Evolutionary conservation across 306 rosid genomes (phyloP).

Genomic region (Trifolium subterraneum): DNA sequence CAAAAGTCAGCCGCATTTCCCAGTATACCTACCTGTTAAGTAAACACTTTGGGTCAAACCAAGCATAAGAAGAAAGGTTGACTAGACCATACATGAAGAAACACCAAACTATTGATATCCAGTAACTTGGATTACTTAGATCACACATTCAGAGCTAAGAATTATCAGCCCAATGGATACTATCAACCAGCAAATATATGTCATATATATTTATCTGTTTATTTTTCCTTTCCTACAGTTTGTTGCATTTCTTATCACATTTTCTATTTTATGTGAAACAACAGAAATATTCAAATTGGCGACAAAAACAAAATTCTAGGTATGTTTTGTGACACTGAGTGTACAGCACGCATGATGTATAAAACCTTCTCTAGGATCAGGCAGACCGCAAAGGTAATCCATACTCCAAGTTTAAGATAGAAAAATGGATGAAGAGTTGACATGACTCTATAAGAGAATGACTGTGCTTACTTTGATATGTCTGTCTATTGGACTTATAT

Average conservation of each 20-base stretch:
- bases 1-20: slow-evolving; percentile 93
- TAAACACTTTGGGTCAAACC: slow-evolving; percentile 27
- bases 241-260: slow-evolving; percentile 27
- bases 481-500: slow-evolving; percentile 94
- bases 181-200: slow-evolving; percentile 19
- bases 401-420: slow-evolving; percentile 24
- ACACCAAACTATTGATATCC: slow-evolving; percentile 33
- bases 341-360: slow-evolving; percentile 21
- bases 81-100: slow-evolving; percentile 37
- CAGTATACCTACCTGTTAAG: slow-evolving; percentile 82
- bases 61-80: slow-evolving; percentile 31
- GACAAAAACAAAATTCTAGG: slow-evolving; percentile 19
- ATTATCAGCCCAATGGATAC: slow-evolving; percentile 28
- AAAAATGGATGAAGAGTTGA: slow-evolving; percentile 35
- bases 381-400: slow-evolving; percentile 33
- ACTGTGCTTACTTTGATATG: slow-evolving; percentile 87
- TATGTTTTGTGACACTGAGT: slow-evolving; percentile 23
- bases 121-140: slow-evolving; percentile 37
- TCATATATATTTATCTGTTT: slow-evolving; percentile 19
- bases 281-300: slow-evolving; percentile 15
- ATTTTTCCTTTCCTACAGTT: slow-evolving; percentile 34
- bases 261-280: slow-evolving; percentile 4
- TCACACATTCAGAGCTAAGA: slow-evolving; percentile 21
- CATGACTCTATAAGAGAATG: slow-evolving; percentile 16
- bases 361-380: slow-evolving; percentile 24